These are phyloP conservation scores for Trichoderma atroviride DNA, from an alignment of 2,329 filamentous ascomycete genomes.

Conservation along the genomic window DNA sequence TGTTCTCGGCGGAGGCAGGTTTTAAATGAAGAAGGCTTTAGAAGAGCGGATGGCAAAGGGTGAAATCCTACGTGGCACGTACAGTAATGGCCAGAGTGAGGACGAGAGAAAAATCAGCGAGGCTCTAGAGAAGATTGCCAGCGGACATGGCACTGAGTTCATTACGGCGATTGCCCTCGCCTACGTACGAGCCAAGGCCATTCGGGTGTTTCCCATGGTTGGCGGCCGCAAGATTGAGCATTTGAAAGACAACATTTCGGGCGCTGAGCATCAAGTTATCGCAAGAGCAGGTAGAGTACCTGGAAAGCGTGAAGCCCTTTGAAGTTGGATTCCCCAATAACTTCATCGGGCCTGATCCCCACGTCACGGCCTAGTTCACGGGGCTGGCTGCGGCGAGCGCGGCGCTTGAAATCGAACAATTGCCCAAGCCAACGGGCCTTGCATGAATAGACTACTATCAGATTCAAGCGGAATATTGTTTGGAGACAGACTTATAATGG, in stretches of 20 bases:
- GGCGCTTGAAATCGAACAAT: background rate
- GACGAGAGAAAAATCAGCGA: constrained; percentile 30
- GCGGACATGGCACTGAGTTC: constrained; percentile 15
- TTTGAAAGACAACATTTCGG: constrained; percentile 62
- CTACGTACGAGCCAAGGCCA: constrained; percentile 62
- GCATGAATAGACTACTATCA: background rate
- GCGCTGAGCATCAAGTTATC: constrained; percentile 56
- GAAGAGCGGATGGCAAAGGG: background rate
- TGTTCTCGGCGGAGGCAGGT: constrained; percentile 43
- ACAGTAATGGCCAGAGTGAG: background rate
- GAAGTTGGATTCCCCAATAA: constrained; percentile 50
- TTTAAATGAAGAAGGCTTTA: constrained; percentile 12
- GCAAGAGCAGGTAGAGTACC: constrained; percentile 55
- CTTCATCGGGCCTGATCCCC: constrained; percentile 11
- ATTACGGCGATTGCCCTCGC: constrained; percentile 50
- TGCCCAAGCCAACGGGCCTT: background rate
- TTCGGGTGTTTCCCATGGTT: constrained; percentile 63
- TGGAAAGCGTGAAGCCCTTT: constrained; percentile 57
- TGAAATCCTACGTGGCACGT: background rate
- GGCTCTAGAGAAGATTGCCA: constrained; percentile 27
- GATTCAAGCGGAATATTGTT: no score
- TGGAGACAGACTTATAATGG: no score
- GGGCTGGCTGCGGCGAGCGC: background rate
- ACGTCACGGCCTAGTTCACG: background rate
- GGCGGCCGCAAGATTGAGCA: constrained; percentile 64